These are phyloP conservation scores for Pelargonium myrrhifolium DNA, from an alignment of 441 rosid genomes.

Conservation along the genomic window DNA sequence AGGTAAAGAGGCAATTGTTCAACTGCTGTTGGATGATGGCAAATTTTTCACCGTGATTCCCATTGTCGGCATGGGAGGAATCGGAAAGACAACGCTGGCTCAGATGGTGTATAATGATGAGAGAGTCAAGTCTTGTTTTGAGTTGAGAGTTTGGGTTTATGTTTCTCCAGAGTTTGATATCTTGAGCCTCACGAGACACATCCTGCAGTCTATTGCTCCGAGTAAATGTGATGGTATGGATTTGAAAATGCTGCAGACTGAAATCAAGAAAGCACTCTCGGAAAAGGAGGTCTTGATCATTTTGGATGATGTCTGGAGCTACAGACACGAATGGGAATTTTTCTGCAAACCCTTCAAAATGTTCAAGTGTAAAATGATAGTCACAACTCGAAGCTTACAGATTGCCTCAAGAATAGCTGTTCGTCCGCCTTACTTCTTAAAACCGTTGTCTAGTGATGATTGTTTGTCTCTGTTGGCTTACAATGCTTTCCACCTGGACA, in stretches of 20 bases:
- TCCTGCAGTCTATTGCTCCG: neutral
- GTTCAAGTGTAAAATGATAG: conserved; percentile 1
- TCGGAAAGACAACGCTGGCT: conserved; percentile 14
- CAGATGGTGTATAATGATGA: conserved; percentile 7
- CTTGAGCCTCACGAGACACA: neutral
- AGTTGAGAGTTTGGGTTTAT: conserved; percentile 11
- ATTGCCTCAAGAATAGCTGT: too few species aligned
- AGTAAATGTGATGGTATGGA: neutral
- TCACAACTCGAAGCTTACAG: conserved; percentile 16
- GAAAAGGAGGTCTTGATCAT: conserved; percentile 7
- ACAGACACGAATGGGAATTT: neutral
- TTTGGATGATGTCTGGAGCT: conserved; percentile 11
- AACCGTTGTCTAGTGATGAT: too few species aligned
- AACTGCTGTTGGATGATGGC: neutral
- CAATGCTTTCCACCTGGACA: too few species aligned
- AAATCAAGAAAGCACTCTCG: neutral
- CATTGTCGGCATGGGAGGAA: conserved; percentile 13
- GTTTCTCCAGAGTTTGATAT: conserved; percentile 7
- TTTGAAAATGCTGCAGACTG: neutral
- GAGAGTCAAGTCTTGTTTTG: neutral
- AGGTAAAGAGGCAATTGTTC: neutral
- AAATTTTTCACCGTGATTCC: neutral
- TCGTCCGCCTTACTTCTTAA: too few species aligned
- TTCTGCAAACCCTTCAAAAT: neutral
- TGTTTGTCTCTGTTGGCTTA: too few species aligned